A percentile compares a stretch with the other conserved stretches of the same genome.
phyloP scores from a whole-genome alignment of 225 moss, liverwort and hornwort genomes.

The Rhytidiadelphus loreus region DNA sequence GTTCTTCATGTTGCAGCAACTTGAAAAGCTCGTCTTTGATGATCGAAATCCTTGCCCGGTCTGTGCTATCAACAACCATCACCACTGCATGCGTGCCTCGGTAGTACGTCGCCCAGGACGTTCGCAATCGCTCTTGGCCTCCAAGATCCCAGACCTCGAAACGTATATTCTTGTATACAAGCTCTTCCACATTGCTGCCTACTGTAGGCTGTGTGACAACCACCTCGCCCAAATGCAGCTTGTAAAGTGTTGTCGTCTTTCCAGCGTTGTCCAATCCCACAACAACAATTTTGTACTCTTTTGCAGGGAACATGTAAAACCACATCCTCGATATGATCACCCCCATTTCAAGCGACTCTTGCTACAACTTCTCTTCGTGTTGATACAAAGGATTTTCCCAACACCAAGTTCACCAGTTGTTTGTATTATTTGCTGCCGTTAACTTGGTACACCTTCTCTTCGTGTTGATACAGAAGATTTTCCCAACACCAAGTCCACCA shows the following conservation, averaged over 20 bases:
- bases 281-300: constrained; percentile 84
- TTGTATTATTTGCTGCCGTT: background rate
- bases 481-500: background rate
- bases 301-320: constrained; percentile 84
- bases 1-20: constrained; percentile 70
- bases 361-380: background rate
- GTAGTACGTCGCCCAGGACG: constrained; percentile 81
- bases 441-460: background rate
- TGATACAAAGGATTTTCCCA: background rate
- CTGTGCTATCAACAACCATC: constrained; percentile 84
- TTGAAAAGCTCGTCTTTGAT: constrained; percentile 79
- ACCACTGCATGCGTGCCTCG: constrained; percentile 84
- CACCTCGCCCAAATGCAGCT: constrained; percentile 84
- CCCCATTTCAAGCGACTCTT: constrained; percentile 39
- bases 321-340: constrained; percentile 70
- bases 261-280: constrained; percentile 87
- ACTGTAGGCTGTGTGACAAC: constrained; percentile 82
- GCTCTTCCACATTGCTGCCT: constrained; percentile 82
- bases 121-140: constrained; percentile 77
- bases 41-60: constrained; percentile 53
- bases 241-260: constrained; percentile 79
- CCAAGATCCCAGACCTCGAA: constrained; percentile 91
- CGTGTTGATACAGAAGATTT: background rate
- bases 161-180: constrained; percentile 72
- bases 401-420: background rate